A percentile compares a stretch with the other conserved stretches of the same genome.
phyloP scores from a whole-genome alignment of 2,329 filamentous ascomycete species.

The Talaromyces amestolkiae region DNA sequence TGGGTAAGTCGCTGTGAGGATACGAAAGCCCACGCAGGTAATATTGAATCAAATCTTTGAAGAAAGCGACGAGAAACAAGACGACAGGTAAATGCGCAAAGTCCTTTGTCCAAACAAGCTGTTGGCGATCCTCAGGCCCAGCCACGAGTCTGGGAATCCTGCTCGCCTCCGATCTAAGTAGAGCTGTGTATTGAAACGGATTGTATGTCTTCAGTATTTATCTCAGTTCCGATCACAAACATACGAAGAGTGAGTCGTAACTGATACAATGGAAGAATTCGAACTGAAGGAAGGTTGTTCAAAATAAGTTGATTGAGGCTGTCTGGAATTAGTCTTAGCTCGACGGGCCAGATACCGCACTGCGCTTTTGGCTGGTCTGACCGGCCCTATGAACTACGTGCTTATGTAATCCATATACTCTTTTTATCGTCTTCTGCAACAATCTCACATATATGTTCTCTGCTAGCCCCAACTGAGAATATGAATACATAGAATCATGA shows the following conservation, averaged over 20 bases:
- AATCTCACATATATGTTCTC: background rate
- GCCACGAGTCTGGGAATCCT: background rate
- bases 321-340: background rate
- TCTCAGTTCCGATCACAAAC: background rate
- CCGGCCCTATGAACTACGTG: background rate
- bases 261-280: background rate
- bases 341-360: background rate
- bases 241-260: background rate
- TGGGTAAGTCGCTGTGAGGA: background rate
- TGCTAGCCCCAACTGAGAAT: background rate
- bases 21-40: background rate
- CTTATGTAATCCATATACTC: background rate
- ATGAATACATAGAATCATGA: background rate
- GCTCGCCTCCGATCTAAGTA: background rate
- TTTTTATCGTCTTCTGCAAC: background rate
- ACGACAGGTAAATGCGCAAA: background rate
- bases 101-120: background rate
- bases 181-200: background rate
- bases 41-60: background rate
- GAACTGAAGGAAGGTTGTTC: background rate
- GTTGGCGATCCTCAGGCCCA: background rate
- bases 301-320: conserved; percentile 9
- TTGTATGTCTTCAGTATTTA: background rate
- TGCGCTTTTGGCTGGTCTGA: conserved; percentile 6
- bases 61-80: background rate